Evolutionary conservation across 2,329 filamentous ascomycete species (phyloP), one percentile per base, ranked within the genome.

Genomic region (Bimuria novae-zelandiae): DNA sequence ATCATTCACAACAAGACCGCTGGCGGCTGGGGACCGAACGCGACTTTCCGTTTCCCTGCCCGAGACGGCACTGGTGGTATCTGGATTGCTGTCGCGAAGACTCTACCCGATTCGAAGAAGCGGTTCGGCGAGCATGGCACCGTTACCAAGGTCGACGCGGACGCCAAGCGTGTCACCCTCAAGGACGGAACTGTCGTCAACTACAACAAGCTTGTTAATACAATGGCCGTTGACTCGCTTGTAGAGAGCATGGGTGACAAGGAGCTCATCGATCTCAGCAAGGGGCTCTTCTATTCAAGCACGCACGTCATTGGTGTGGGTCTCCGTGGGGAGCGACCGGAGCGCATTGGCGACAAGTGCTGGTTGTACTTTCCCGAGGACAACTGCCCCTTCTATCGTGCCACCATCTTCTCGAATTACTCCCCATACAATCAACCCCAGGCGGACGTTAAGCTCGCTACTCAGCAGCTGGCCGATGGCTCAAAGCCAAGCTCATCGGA

Each of bases 331-430:
- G 84, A 83, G 69, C 90, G 94, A 64, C 94, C 94, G 33, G 92
- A 96, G 77, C 89, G 91, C 73, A 99, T 99, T 66, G 94, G 94
- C 62, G 94, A 99, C 82, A 99, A 97, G 85, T 99, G 94, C 87
- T 99, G 94, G 92, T 83, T 99, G 63, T 99, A 99, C 85, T 99
- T 97, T 86, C 94, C 94, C 59, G 94, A 99, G 78, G 89, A 96
- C 77, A 89, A 99, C 84, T 97, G 92, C 82, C 92, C 92, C 74
- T 99, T 99, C 84, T 99, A 99, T 84, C 90, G 94, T 67, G 94
- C 94, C 71, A 99, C 94, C 72, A 97, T 99, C 80, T 99, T 99
- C 86, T 97, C 93, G 78, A 99, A 99, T 85, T 99, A 99, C 84
- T 97, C 94, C 19, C 94, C 93, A 48, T 87, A 96, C 85, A 99